phyloP scores from a whole-genome alignment of 2,329 filamentous ascomycete species.

The Amylocarpus encephaloides region DNA sequence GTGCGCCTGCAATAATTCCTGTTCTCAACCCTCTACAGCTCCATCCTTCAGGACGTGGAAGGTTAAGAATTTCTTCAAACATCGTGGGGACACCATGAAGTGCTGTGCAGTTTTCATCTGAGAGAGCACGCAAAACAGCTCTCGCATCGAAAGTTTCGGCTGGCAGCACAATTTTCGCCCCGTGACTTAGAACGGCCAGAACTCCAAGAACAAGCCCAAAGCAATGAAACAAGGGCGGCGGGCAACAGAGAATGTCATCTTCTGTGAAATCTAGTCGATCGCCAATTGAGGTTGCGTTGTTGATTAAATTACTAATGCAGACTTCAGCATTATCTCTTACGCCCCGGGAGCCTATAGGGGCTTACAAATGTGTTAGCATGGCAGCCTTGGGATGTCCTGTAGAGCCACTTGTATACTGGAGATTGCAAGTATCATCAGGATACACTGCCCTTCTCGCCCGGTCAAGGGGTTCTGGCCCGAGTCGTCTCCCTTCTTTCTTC shows the following conservation, averaged over 20 bases:
- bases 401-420: constrained; percentile 71
- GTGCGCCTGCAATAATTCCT: constrained; percentile 60
- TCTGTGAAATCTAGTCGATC: constrained; percentile 58
- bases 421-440: constrained; percentile 63
- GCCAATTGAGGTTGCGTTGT: constrained; percentile 62
- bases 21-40: constrained; percentile 44
- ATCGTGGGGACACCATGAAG: constrained; percentile 55
- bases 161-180: constrained; percentile 57
- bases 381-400: constrained; percentile 68
- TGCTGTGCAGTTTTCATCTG: constrained; percentile 46
- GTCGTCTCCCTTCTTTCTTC: constrained; percentile 37
- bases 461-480: constrained; percentile 1
- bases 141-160: constrained; percentile 58
- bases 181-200: constrained; percentile 62
- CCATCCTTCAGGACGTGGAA: constrained; percentile 35
- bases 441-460: constrained; percentile 3
- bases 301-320: constrained; percentile 43
- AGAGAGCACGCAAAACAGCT: constrained; percentile 51
- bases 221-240: constrained; percentile 61
- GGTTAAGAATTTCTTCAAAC: constrained; percentile 60
- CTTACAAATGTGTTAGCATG: constrained; percentile 52
- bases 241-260: constrained; percentile 57
- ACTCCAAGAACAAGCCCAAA: constrained; percentile 68
- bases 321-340: too few relatives aligned
- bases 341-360: too few relatives aligned